Evolutionary conservation across 1,139 yeast genomes (phyloP).

Genomic region (Geotrichum bryndzae): DNA sequence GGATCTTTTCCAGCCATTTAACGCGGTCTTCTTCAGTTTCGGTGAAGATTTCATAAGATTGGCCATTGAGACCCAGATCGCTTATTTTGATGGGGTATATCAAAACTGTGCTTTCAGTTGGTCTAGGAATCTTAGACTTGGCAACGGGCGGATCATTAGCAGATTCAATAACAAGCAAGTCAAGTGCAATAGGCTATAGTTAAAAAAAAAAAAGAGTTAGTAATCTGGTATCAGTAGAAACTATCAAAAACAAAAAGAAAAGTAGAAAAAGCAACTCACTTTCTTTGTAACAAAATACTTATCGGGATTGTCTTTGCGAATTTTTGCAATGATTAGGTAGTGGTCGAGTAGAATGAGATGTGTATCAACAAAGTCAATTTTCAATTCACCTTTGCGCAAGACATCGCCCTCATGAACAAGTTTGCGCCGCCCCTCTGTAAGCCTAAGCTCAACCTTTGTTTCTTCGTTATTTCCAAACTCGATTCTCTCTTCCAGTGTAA

Average conservation of each 20-base stretch:
- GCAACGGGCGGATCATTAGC: constrained; percentile 34
- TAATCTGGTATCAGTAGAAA: neutral
- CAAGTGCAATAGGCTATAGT: constrained; percentile 38
- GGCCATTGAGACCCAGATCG: constrained; percentile 40
- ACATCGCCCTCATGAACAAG: constrained; percentile 58
- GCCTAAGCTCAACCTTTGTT: constrained; percentile 41
- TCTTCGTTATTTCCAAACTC: constrained; percentile 38
- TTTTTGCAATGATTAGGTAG: constrained; percentile 61
- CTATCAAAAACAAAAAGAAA: constrained; percentile 16
- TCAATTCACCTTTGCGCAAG: constrained; percentile 54
- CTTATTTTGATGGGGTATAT: constrained; percentile 44
- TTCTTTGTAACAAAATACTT: constrained; percentile 18
- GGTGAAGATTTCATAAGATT: constrained; percentile 54
- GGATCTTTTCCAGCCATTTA: constrained; percentile 54
- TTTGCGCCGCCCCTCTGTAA: constrained; percentile 52
- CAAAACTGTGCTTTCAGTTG: constrained; percentile 28
- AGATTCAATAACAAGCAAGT: constrained; percentile 35
- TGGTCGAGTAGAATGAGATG: constrained; percentile 68
- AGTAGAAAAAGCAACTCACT: constrained; percentile 18
- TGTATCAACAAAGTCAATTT: constrained; percentile 42
- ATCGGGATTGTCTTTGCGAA: constrained; percentile 31
- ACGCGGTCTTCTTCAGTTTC: constrained; percentile 36
- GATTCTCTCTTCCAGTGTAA: constrained; percentile 31
- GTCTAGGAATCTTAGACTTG: constrained; percentile 25
- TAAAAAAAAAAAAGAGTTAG: neutral